Percentiles rank a stretch among this genome's conserved stretches.
Conservation (phyloP, 139 green algal genomes). For the Asterochloris sp. region DNA sequence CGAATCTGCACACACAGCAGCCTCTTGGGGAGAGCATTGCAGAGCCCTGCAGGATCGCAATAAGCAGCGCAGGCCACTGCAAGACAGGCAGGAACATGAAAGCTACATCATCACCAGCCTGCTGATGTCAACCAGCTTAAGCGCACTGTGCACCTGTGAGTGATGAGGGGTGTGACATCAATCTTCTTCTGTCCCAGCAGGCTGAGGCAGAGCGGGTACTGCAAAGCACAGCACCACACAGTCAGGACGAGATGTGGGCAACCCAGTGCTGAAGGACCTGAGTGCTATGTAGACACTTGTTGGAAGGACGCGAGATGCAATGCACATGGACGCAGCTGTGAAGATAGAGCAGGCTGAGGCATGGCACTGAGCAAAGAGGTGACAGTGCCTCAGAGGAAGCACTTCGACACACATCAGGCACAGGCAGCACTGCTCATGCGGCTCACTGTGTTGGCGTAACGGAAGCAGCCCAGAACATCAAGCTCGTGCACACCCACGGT, state of each 20-base stretch:
- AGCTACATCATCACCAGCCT: too few species aligned
- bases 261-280: background rate
- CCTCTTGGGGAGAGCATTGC: too few species aligned
- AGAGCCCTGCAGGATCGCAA: too few species aligned
- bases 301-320: background rate
- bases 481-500: slow-evolving; percentile 40
- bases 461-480: slow-evolving; percentile 56
- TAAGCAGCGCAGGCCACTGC: too few species aligned
- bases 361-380: too few species aligned
- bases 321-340: background rate
- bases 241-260: background rate
- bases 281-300: background rate
- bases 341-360: background rate
- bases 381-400: background rate
- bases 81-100: too few species aligned
- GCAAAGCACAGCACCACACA: background rate
- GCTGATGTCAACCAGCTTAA: background rate
- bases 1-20: slow-evolving; percentile 16
- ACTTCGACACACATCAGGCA: background rate
- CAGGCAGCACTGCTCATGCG: background rate
- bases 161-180: slow-evolving; percentile 55
- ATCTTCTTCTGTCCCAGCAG: slow-evolving; percentile 37
- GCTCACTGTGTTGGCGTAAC: slow-evolving; percentile 56
- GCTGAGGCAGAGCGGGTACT: slow-evolving; percentile 44
- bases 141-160: slow-evolving; percentile 29